A percentile compares a stretch with the other conserved stretches of the same genome.
Conservation (phyloP, 139 green algal species). For the Coelastrella sp. region DNA sequence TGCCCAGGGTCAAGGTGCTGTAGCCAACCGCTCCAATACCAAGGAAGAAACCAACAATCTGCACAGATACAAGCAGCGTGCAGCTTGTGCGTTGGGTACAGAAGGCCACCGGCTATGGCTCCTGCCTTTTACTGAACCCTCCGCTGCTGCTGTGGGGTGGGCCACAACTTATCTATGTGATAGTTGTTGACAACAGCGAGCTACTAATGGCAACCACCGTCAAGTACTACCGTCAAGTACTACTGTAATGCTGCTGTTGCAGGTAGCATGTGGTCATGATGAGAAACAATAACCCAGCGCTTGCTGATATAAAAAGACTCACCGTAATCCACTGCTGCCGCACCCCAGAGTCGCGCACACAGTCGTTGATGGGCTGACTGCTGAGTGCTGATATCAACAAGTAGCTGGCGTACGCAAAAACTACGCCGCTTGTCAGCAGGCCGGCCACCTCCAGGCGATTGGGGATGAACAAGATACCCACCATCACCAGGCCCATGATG, state of each 20-base stretch:
- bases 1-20: constrained; percentile 55
- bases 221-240: too few species aligned
- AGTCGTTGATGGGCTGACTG: constrained; percentile 65
- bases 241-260: too few species aligned
- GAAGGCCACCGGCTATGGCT: background rate
- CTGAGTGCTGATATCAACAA: constrained; percentile 76
- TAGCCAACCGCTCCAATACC: constrained; percentile 64
- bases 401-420: constrained; percentile 80
- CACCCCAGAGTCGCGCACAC: constrained; percentile 46
- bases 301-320: constrained; percentile 1
- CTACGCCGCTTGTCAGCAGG: constrained; percentile 51
- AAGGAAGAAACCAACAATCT: constrained; percentile 71
- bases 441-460: constrained; percentile 44
- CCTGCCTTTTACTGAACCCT: too few species aligned
- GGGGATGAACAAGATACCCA: constrained; percentile 72
- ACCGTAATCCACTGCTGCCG: constrained; percentile 46
- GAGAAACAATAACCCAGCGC: too few species aligned
- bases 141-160: too few species aligned
- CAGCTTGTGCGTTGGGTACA: background rate
- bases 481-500: constrained; percentile 70
- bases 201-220: too few species aligned
- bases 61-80: background rate
- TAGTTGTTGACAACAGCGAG: too few species aligned
- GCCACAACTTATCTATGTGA: too few species aligned
- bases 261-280: too few species aligned